phyloP scores from a whole-genome alignment of 2,329 filamentous ascomycete species.

The Trichoderma guizhouense region DNA sequence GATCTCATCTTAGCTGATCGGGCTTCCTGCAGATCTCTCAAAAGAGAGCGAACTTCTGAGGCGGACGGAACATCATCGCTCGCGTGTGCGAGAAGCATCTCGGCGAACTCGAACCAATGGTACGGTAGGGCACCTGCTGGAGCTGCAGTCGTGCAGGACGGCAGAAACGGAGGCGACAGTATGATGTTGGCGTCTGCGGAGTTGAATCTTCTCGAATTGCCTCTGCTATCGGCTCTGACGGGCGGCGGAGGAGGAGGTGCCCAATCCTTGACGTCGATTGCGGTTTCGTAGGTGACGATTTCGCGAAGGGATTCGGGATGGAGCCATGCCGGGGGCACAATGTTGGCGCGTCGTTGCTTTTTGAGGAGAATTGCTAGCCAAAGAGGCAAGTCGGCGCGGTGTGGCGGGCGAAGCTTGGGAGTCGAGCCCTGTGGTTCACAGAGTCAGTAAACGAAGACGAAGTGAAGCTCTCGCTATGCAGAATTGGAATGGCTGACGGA shows the following conservation, averaged over 20 bases:
- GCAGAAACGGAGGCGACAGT: conserved; percentile 72
- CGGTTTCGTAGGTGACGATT: conserved; percentile 79
- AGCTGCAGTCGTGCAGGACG: conserved; percentile 67
- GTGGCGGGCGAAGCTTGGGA: conserved; percentile 72
- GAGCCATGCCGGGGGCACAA: conserved; percentile 87
- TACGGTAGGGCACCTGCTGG: conserved; percentile 75
- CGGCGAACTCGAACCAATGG: conserved; percentile 90
- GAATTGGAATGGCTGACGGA: conserved; percentile 54
- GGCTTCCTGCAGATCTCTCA: conserved; percentile 82
- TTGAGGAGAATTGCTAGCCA: conserved; percentile 96
- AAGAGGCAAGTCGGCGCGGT: conserved; percentile 74
- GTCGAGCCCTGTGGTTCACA: conserved; percentile 66
- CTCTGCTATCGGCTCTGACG: conserved; percentile 45
- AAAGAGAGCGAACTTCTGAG: conserved; percentile 68
- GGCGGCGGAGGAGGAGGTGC: conserved; percentile 71
- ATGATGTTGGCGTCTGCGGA: conserved; percentile 29
- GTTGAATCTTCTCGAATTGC: conserved; percentile 38
- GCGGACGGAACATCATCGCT: conserved; percentile 75
- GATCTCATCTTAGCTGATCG: conserved; percentile 83
- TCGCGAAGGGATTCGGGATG: conserved; percentile 69
- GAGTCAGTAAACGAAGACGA: background rate
- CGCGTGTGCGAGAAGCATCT: conserved; percentile 81
- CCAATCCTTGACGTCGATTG: conserved; percentile 67
- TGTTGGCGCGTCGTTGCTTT: conserved; percentile 89
- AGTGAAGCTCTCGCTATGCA: background rate